Conservation (phyloP, 495 filamentous ascomycete species). For the Chlorociboria aeruginascens region DNA sequence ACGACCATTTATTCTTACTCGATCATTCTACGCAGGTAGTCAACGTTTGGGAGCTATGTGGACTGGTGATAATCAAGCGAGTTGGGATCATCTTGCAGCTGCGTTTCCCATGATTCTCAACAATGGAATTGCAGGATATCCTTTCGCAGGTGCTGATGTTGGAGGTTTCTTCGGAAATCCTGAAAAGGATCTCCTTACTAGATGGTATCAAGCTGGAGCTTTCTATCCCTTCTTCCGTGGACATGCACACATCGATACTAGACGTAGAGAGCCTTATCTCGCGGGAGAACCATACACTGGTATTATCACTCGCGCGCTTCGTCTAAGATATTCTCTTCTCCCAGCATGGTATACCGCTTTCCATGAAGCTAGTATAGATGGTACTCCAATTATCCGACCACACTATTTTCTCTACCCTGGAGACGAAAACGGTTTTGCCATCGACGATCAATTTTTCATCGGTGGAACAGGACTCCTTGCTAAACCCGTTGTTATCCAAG, state of each 20-base stretch:
- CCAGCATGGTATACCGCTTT: conserved; percentile 97
- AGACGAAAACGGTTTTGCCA: conserved; percentile 73
- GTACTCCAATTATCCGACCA: conserved; percentile 78
- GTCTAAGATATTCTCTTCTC: conserved; percentile 78
- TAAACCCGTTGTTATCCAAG: conserved; percentile 75
- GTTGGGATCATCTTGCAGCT: conserved; percentile 79
- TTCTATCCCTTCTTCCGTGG: conserved; percentile 99
- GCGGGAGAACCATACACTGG: conserved; percentile 69
- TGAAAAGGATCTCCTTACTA: conserved; percentile 72
- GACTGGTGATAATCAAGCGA: conserved; percentile 94
- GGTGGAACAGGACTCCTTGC: conserved; percentile 74
- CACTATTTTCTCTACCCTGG: conserved; percentile 83
- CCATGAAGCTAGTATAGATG: conserved; percentile 71
- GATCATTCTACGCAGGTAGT: conserved; percentile 79
- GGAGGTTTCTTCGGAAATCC: conserved; percentile 98
- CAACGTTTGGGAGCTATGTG: conserved; percentile 92
- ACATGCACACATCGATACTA: conserved; percentile 95
- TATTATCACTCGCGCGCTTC: conserved; percentile 79
- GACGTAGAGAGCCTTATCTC: conserved; percentile 87
- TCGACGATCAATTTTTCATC: conserved; percentile 91
- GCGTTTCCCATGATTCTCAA: conserved; percentile 86
- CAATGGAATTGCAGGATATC: conserved; percentile 85
- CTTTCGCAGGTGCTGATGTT: conserved; percentile 90
- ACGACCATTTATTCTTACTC: conserved; percentile 83
- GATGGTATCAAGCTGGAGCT: conserved; percentile 94